phyloP scores from a whole-genome alignment of 225 moss, liverwort and hornwort genomes.

The Takakia lepidozioides region DNA sequence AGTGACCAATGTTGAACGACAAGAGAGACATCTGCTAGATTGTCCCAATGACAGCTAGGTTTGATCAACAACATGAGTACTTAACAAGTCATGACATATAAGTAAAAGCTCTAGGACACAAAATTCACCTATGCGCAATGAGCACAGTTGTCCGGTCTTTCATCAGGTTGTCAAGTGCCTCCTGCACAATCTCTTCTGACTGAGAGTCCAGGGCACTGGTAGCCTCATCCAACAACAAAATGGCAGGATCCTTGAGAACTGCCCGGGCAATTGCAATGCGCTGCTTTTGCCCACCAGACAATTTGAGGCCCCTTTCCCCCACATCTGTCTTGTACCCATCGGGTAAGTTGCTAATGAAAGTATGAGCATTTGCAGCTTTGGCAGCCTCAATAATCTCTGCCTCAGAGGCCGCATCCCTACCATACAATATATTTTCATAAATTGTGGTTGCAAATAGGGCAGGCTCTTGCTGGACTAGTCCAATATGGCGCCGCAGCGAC shows the following conservation, averaged over 20 bases:
- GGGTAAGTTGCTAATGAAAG: conserved; percentile 37
- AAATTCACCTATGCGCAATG: conserved; percentile 41
- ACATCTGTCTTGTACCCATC: conserved; percentile 47
- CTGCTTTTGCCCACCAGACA: conserved; percentile 58
- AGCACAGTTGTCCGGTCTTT: conserved; percentile 45
- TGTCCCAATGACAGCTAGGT: too few relatives aligned
- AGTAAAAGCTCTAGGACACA: neutral
- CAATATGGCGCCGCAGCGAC: conserved; percentile 47
- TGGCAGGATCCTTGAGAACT: conserved; percentile 46
- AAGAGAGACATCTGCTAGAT: too few relatives aligned
- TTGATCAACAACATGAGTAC: too few relatives aligned
- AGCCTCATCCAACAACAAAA: conserved; percentile 54
- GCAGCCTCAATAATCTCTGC: conserved; percentile 52
- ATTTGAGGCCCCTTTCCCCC: conserved; percentile 47
- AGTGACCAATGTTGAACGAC: too few relatives aligned
- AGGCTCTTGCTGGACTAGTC: conserved; percentile 54
- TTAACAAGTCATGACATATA: neutral
- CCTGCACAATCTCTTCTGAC: conserved; percentile 50
- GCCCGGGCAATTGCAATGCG: conserved; percentile 59
- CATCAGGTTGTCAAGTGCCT: conserved; percentile 54
- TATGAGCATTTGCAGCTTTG: conserved; percentile 46
- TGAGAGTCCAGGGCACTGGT: conserved; percentile 57
- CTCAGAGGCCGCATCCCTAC: conserved; percentile 37
- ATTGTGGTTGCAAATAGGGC: conserved; percentile 51
- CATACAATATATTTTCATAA: conserved; percentile 43